Evolutionary conservation across 1,139 yeast species (phyloP), one percentile per base, ranked within the genome.

Genomic region (Yamadazyma oceani): DNA sequence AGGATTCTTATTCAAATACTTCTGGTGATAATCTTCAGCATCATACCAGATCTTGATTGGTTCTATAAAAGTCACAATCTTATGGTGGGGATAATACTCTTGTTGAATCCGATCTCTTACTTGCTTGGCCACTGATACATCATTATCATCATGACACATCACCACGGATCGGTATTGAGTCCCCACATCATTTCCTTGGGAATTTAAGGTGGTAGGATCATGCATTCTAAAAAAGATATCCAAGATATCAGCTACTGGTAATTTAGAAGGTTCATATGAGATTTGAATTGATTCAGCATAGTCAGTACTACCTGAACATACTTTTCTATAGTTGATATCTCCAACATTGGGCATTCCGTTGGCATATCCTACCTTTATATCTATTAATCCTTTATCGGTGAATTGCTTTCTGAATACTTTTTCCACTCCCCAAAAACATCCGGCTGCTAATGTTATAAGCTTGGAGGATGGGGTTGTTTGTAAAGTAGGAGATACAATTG

Each of bases 341-440:
- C 64, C 58, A 1, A 65, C 54, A 13, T 57, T 53, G 17, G 65
- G 61, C 12, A 56, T 50, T 15, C 97, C 97, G 47, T 95, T 95
- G 39, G 95, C 87, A 59, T 83, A 92, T 2, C 97, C 98, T 10
- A 90, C 97, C 55, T 78, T 81, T 37, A 82, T 73, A 55, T 86
- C 96, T 12, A 83, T 57, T 16, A 90, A 61, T 2, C 90, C 90
- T 54, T 78, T 80, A 39, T 64, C 72, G 5, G 54, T 53, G 49
- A 80, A 85, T 46, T 85, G 75, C 55, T 85, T 85, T 45, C 82
- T 67, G 65, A 78, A 89, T 27, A 90, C 80, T 51, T 85, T 84
- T 55, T 92, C 97, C 10, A 85, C 88, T 14, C 96, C 96, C 97
- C 97, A 90, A 70, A 89, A 92, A 57, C 98, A 90, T 3, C 94